Percentiles rank a stretch among this genome's conserved stretches.
These are phyloP conservation scores for Cajanus cajan DNA, from an alignment of 306 rosid species.

Conservation along the genomic window DNA sequence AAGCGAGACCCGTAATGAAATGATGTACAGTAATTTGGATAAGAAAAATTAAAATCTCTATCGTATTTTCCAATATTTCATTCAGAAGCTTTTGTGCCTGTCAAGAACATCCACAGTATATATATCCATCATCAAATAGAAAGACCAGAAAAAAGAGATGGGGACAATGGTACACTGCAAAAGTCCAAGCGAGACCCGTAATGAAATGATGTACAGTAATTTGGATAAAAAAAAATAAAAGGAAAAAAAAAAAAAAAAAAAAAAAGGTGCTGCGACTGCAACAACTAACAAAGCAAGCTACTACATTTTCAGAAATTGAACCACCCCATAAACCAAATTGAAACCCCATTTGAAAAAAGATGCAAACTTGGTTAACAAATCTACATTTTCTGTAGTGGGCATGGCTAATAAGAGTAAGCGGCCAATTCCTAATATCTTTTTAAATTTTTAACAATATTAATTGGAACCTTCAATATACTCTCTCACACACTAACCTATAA, in stretches of 20 bases:
- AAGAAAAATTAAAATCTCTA: conserved; percentile 41
- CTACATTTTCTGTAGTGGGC: neutral
- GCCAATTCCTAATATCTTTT: neutral
- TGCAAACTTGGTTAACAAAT: conserved; percentile 12
- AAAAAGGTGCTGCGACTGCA: neutral
- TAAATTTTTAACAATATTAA: neutral
- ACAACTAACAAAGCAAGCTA: neutral
- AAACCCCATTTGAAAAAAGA: neutral
- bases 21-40: conserved; percentile 20
- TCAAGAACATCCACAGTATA: conserved; percentile 25
- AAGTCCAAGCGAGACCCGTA: neutral
- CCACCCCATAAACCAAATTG: neutral
- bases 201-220: conserved; percentile 20
- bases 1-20: neutral
- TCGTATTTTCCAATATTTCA: conserved; percentile 59
- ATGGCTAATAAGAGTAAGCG: neutral
- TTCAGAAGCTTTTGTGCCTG: conserved; percentile 85
- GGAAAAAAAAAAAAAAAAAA: neutral
- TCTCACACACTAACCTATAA: neutral
- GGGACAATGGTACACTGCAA: neutral
- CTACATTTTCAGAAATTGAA: neutral
- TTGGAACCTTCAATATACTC: neutral
- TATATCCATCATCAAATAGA: neutral
- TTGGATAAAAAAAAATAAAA: neutral
- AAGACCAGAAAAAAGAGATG: neutral